Percentiles rank a stretch among this genome's conserved stretches.
phyloP scores from a whole-genome alignment of 208 protist genomes.

The Balamuthia mandrillaris region DNA sequence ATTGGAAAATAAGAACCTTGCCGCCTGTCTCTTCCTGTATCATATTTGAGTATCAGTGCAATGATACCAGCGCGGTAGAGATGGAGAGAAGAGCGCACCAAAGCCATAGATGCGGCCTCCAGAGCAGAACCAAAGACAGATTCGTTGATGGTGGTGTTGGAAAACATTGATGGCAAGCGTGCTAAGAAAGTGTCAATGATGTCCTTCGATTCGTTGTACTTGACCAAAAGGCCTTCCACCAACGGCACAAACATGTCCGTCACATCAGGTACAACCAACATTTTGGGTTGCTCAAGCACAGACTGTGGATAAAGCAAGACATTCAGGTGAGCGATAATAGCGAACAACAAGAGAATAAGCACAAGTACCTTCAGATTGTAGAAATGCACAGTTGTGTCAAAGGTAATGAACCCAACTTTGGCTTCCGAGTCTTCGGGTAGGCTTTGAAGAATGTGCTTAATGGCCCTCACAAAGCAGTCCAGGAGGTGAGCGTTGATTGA shows the following conservation, averaged over 20 bases:
- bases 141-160: not conserved
- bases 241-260: not conserved
- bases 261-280: slow-evolving; percentile 75
- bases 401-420: slow-evolving; percentile 75
- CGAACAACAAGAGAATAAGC: not conserved
- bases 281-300: slow-evolving; percentile 74
- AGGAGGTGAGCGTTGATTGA: not conserved
- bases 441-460: not conserved
- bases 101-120: not conserved
- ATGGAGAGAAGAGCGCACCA: not conserved
- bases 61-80: not conserved
- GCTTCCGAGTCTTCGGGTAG: slow-evolving; percentile 46
- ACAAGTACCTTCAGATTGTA: slow-evolving; percentile 76
- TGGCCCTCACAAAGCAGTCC: not conserved
- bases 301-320: not conserved
- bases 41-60: too few species aligned
- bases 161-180: slow-evolving; percentile 7
- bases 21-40: slow-evolving; percentile 83
- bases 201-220: not conserved
- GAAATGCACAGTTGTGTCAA: slow-evolving; percentile 87
- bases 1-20: slow-evolving; percentile 85
- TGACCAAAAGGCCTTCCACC: not conserved
- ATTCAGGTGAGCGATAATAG: not conserved
- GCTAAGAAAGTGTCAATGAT: slow-evolving; percentile 13
- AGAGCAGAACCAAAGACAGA: slow-evolving; percentile 28